phyloP scores from a whole-genome alignment of 129 eudicot genomes.

The Logfia minima region DNA sequence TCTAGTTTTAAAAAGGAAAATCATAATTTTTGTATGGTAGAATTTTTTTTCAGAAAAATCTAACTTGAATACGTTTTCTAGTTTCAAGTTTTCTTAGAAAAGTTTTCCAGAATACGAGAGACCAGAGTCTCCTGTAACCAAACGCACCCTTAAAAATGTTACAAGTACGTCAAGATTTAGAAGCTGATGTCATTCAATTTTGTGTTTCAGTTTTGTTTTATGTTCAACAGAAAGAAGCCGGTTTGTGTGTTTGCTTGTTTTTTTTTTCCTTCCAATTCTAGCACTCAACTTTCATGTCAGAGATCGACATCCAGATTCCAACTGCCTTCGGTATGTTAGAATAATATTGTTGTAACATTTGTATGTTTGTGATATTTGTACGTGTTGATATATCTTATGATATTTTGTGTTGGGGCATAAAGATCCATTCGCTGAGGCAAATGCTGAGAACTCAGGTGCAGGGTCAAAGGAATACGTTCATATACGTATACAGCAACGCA shows the following conservation, averaged over 20 bases:
- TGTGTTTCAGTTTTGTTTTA: conserved; percentile 31
- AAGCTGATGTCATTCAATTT: conserved; percentile 4
- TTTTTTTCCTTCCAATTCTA: conserved; percentile 32
- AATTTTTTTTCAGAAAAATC: no score
- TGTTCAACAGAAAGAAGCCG: conserved; percentile 15
- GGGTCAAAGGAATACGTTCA: conserved; percentile 86
- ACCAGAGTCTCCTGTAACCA: background rate
- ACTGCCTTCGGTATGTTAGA: conserved; percentile 49
- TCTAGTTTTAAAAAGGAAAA: no score
- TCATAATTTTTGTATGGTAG: no score
- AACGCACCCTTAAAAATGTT: background rate
- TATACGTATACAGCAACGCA: conserved; percentile 80
- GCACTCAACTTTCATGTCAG: conserved; percentile 56
- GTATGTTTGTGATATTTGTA: background rate
- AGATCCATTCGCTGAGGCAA: conserved; percentile 95
- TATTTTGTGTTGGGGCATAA: conserved; percentile 1
- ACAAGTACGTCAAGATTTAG: background rate
- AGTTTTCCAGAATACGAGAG: no score
- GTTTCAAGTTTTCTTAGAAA: no score
- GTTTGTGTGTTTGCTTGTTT: conserved; percentile 20
- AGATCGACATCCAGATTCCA: conserved; percentile 60
- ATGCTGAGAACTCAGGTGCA: conserved; percentile 84
- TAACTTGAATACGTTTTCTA: no score
- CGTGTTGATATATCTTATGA: background rate
- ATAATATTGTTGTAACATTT: background rate